Conservation (phyloP, 805 yeast species). For the Suhomyces kilbournensis region DNA sequence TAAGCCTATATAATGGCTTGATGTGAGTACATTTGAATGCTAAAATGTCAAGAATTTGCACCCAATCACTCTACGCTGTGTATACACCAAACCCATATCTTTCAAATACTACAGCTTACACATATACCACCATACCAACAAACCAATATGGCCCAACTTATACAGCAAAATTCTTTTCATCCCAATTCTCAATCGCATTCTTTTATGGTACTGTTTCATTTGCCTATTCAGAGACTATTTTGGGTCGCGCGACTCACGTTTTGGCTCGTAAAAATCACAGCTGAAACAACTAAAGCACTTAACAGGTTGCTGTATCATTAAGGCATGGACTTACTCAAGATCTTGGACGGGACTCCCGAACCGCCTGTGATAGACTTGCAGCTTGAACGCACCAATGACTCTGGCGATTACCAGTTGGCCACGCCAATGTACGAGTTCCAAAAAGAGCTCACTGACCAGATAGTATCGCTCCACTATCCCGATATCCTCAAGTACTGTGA, state of each 20-base stretch:
- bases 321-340: constrained; percentile 72
- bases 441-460: constrained; percentile 85
- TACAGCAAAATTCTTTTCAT: too few relatives aligned
- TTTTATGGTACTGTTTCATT: too few relatives aligned
- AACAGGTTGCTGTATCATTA: neutral
- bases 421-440: constrained; percentile 86
- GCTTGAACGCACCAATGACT: constrained; percentile 43
- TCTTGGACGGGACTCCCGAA: constrained; percentile 80
- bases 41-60: too few relatives aligned
- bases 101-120: too few relatives aligned
- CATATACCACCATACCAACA: too few relatives aligned
- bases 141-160: too few relatives aligned
- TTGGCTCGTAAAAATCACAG: neutral
- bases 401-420: constrained; percentile 72
- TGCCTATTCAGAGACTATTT: too few relatives aligned
- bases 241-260: neutral
- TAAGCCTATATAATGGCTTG: too few relatives aligned
- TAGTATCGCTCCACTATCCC: constrained; percentile 84
- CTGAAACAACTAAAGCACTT: neutral
- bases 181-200: too few relatives aligned
- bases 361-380: constrained; percentile 65
- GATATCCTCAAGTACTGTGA: constrained; percentile 88
- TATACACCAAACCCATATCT: too few relatives aligned
- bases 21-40: too few relatives aligned
- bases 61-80: too few relatives aligned